Evolutionary conservation across 208 protist species (phyloP).

Genomic region (Herpetomonas muscarum): DNA sequence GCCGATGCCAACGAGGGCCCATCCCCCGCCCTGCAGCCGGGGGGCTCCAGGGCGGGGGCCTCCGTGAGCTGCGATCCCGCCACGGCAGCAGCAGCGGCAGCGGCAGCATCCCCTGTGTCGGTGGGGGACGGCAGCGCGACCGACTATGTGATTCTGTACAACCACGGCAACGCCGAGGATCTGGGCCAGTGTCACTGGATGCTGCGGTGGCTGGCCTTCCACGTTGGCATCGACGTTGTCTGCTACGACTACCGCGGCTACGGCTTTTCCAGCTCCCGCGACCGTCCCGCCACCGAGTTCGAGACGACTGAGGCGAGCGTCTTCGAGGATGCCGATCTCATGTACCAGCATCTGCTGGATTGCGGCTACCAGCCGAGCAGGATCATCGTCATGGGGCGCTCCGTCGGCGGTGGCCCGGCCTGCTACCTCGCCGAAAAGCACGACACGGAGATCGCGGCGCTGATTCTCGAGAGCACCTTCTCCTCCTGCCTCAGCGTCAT

Average conservation of each 20-base stretch:
- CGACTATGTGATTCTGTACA: conserved; percentile 51
- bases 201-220: conserved; percentile 19
- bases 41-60: background rate
- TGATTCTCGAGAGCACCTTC: conserved; percentile 72
- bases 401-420: conserved; percentile 68
- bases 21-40: background rate
- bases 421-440: conserved; percentile 72
- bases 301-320: conserved; percentile 37
- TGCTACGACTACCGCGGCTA: conserved; percentile 83
- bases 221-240: conserved; percentile 33
- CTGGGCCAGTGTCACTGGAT: conserved; percentile 33
- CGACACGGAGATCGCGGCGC: conserved; percentile 44
- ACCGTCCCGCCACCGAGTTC: background rate
- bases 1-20: background rate
- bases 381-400: conserved; percentile 68
- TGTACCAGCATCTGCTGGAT: conserved; percentile 42
- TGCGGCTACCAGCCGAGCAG: conserved; percentile 31
- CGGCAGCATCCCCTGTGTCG: background rate
- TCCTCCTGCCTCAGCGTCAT: conserved; percentile 60
- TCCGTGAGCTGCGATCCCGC: background rate
- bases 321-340: conserved; percentile 62
- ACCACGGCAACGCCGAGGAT: conserved; percentile 78
- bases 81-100: background rate
- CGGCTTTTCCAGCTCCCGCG: conserved; percentile 40
- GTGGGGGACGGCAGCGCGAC: background rate